Base-by-base conservation (phyloP, 2,329 filamentous ascomycete species). In the Diaporthe citri region DNA sequence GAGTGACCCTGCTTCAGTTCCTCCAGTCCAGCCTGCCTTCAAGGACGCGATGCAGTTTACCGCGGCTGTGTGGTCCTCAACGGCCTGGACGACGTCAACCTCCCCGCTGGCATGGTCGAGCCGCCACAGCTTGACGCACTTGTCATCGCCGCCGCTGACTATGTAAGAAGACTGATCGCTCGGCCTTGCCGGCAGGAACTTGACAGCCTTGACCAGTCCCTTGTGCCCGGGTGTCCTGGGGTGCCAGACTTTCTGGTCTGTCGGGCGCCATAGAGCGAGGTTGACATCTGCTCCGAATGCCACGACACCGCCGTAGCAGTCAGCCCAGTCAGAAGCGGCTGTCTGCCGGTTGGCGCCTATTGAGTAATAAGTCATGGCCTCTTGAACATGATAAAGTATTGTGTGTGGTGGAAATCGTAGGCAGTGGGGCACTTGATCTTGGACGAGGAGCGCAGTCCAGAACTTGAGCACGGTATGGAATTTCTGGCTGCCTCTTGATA, bases 271-370 rank as follows among this genome's bases (percentile, higher is more conserved):
- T 55, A 98, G 82, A 57, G 95, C 96, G 79, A 99, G 90, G 84
- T 97, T 97, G 79, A 93, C 92, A 84, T 97, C 95, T 12, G 96
- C 93, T 43, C 97, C 97, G 85, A 95, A 99, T 41, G 95, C 97
- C 72, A 99, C 87, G 43, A 73, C 70, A 59, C 95, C 82, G 13
- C 93, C 94, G 77, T 89, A 85, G 28, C 85, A 81, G 81, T 94
- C 92, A 69, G 64, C 64, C 97, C 97, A 99, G 85, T 98, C 96
- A 39, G 96, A 96, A 39, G 95, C 94, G 22, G 93, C 92, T 25
- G 96, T 94, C 80, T 98, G 95, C 79, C 96, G 90, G 84, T 98
- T 99, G 62, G 95, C 96, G 76, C 97, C 97, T 77, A 93, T 92
- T 62, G 95, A 93, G 78, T 97, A 83, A 78, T 92, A 91, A 77